Percentiles rank a stretch among this genome's conserved stretches.
Evolutionary conservation across 139 green algal genomes (phyloP).

Genomic region (Chlamydomonas eustigma): DNA sequence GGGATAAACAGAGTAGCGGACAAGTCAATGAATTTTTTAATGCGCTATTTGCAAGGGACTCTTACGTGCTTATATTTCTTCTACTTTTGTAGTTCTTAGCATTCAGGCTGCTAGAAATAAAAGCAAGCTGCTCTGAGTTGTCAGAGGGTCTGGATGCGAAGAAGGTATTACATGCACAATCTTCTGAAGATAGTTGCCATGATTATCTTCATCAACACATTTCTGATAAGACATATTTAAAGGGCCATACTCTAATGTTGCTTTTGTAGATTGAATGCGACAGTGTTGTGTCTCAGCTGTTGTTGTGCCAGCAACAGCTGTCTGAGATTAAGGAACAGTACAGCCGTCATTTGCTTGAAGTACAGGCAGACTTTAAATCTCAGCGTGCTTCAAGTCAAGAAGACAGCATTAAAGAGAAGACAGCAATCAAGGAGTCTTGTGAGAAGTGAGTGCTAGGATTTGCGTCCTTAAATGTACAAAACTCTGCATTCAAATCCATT

Average conservation of each 20-base stretch:
- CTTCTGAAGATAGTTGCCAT: no score
- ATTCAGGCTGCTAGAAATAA: slow-evolving; percentile 73
- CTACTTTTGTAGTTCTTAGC: slow-evolving; percentile 68
- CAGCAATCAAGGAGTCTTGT: slow-evolving; percentile 40
- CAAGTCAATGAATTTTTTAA: no score
- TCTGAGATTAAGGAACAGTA: slow-evolving; percentile 48
- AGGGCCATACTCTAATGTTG: not conserved
- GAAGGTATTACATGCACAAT: no score
- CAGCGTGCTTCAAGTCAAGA: slow-evolving; percentile 47
- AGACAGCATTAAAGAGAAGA: slow-evolving; percentile 45
- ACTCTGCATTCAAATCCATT: not conserved
- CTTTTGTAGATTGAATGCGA: not conserved
- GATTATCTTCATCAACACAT: no score
- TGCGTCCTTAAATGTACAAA: not conserved
- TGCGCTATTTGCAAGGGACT: no score
- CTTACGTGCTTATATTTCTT: no score
- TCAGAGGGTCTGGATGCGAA: slow-evolving; percentile 33
- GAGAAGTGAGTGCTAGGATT: slow-evolving; percentile 35
- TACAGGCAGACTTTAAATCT: slow-evolving; percentile 48
- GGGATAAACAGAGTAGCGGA: no score
- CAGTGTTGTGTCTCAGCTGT: not conserved
- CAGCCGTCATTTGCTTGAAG: slow-evolving; percentile 53
- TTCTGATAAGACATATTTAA: no score
- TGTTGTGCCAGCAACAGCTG: slow-evolving; percentile 30
- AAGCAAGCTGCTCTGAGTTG: slow-evolving; percentile 40